phyloP scores from a whole-genome alignment of 1,139 yeast genomes.

The Hansenula sp. region DNA sequence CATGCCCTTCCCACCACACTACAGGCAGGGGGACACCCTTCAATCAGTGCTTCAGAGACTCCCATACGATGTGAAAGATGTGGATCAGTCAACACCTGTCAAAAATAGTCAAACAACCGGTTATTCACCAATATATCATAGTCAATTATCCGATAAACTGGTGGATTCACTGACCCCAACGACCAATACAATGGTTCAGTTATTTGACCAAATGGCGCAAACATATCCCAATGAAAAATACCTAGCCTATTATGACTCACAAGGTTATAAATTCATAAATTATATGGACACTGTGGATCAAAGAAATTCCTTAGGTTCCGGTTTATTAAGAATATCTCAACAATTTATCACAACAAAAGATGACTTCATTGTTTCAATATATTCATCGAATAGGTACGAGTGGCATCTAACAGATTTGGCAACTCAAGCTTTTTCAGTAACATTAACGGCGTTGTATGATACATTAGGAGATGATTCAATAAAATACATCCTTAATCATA shows the following conservation, averaged over 20 bases:
- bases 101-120: slow-evolving; percentile 3
- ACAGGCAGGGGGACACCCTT: neutral
- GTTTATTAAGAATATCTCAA: slow-evolving; percentile 3
- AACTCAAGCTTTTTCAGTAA: slow-evolving; percentile 27
- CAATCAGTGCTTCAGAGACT: neutral
- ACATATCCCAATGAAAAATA: slow-evolving; percentile 23
- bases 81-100: neutral
- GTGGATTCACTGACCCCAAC: slow-evolving; percentile 28
- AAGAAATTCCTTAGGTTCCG: slow-evolving; percentile 9
- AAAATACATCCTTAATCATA: slow-evolving; percentile 27
- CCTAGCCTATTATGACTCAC: slow-evolving; percentile 26
- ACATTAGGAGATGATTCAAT: slow-evolving; percentile 35
- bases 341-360: neutral
- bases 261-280: slow-evolving; percentile 5
- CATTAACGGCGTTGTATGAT: slow-evolving; percentile 35
- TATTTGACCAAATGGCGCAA: slow-evolving; percentile 28
- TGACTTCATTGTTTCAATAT: slow-evolving; percentile 8
- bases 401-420: slow-evolving; percentile 28
- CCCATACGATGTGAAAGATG: neutral
- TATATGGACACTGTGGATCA: slow-evolving; percentile 3
- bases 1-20: neutral
- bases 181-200: slow-evolving; percentile 32
- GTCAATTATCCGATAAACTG: slow-evolving; percentile 5
- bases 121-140: slow-evolving; percentile 12
- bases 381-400: slow-evolving; percentile 12